phyloP scores from a whole-genome alignment of 2,329 filamentous ascomycete genomes.

The Ceratocystis eucalypticola region DNA sequence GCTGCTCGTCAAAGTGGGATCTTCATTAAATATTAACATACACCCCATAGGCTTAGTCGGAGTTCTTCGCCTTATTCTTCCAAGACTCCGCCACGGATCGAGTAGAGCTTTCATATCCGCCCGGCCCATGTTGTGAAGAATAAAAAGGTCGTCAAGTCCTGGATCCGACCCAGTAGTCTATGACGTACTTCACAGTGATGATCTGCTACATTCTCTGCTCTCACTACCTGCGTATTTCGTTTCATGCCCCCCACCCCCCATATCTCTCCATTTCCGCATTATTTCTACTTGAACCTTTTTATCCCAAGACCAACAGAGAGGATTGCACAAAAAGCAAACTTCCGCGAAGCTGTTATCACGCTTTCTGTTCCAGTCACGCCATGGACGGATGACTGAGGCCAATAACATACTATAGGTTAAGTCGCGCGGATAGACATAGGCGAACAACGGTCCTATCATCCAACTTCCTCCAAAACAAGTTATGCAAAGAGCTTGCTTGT shows the following conservation, averaged over 20 bases:
- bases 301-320: not conserved
- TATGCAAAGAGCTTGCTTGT: not conserved
- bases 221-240: conserved; percentile 3
- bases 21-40: not conserved
- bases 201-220: not conserved
- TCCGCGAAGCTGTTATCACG: not conserved
- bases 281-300: not conserved
- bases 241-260: not conserved
- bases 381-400: not conserved
- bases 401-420: not conserved
- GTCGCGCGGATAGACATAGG: not conserved
- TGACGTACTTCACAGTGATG: not conserved
- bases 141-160: not conserved
- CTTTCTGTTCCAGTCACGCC: not conserved
- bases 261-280: not conserved
- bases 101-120: conserved; percentile 24
- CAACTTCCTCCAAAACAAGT: not conserved
- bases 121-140: conserved; percentile 4
- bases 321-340: not conserved
- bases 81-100: conserved; percentile 33
- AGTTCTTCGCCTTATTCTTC: conserved; percentile 21
- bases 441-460: not conserved
- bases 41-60: conserved; percentile 14
- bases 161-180: not conserved
- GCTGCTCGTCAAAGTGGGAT: not conserved